Evolutionary conservation across 768 basidiomycete genomes (phyloP).

Genomic region (Harrya chromipes): DNA sequence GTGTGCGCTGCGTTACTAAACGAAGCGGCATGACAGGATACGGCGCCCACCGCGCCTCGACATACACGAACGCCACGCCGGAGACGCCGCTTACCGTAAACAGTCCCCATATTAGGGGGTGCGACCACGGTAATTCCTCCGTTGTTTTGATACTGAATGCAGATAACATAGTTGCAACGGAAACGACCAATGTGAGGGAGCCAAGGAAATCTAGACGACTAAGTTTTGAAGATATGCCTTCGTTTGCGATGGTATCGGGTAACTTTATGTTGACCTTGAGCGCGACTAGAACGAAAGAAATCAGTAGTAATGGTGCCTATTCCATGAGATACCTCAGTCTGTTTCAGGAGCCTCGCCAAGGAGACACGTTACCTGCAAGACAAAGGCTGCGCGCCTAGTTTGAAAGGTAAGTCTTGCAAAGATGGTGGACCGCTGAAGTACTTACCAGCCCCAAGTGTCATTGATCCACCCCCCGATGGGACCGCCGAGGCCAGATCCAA

Average conservation of each 20-base stretch:
- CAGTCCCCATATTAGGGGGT: constrained; percentile 69
- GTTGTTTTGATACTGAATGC: constrained; percentile 76
- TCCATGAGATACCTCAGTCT: constrained; percentile 12
- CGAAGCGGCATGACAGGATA: constrained; percentile 91
- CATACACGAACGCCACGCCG: constrained; percentile 60
- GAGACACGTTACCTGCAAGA: constrained; percentile 61
- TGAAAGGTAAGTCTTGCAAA: constrained; percentile 7
- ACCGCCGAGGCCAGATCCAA: constrained; percentile 79
- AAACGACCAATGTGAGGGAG: constrained; percentile 71
- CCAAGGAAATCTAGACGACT: constrained; percentile 84
- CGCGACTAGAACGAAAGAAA: constrained; percentile 68
- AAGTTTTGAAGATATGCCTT: constrained; percentile 59
- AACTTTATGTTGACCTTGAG: constrained; percentile 77
- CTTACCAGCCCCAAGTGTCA: constrained; percentile 83
- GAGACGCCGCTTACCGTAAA: constrained; percentile 56
- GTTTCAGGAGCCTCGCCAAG: neutral
- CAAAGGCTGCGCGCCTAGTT: constrained; percentile 79
- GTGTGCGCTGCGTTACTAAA: constrained; percentile 73
- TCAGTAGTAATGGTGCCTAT: constrained; percentile 73
- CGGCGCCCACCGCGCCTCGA: constrained; percentile 73
- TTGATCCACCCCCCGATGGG: constrained; percentile 84
- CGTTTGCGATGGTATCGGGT: constrained; percentile 61
- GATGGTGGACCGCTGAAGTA: constrained; percentile 1
- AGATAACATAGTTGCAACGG: constrained; percentile 67
- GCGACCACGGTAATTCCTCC: constrained; percentile 73